Evolutionary conservation across 2,329 filamentous ascomycete species (phyloP).

Genomic region (Penicillium sp.): DNA sequence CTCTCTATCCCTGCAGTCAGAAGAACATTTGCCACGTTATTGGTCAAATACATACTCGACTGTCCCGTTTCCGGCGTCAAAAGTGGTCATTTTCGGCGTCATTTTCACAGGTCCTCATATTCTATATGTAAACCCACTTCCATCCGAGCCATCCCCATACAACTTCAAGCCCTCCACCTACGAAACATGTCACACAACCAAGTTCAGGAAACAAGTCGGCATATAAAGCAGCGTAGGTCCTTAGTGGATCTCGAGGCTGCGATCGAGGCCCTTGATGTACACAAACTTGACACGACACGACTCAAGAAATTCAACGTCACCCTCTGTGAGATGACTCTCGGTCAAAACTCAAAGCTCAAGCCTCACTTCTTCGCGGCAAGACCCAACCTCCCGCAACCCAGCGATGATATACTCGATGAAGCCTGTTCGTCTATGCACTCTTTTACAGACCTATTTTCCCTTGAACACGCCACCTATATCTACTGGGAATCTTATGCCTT

Average conservation of each 20-base stretch:
- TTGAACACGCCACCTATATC: accelerated
- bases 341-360: not conserved
- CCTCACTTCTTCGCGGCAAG: not conserved
- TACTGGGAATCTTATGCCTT: not conserved
- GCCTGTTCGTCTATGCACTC: not conserved
- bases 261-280: not conserved
- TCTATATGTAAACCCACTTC: too few relatives aligned
- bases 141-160: too few relatives aligned
- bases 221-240: too few relatives aligned
- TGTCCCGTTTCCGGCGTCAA: too few relatives aligned
- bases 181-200: not conserved
- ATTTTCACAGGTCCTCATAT: too few relatives aligned
- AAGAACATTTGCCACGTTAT: too few relatives aligned
- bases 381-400: not conserved
- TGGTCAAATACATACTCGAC: too few relatives aligned
- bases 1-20: too few relatives aligned
- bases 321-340: not conserved
- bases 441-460: not conserved
- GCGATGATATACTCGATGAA: not conserved
- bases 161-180: not conserved
- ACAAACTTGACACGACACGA: not conserved
- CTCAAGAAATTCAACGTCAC: not conserved
- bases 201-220: not conserved
- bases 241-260: not conserved
- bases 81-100: too few relatives aligned